Percentiles rank a stretch among this genome's conserved stretches.
These are phyloP conservation scores for Acephala macrosclerotiorum DNA, from an alignment of 2,329 filamentous ascomycete genomes.

Conservation along the genomic window DNA sequence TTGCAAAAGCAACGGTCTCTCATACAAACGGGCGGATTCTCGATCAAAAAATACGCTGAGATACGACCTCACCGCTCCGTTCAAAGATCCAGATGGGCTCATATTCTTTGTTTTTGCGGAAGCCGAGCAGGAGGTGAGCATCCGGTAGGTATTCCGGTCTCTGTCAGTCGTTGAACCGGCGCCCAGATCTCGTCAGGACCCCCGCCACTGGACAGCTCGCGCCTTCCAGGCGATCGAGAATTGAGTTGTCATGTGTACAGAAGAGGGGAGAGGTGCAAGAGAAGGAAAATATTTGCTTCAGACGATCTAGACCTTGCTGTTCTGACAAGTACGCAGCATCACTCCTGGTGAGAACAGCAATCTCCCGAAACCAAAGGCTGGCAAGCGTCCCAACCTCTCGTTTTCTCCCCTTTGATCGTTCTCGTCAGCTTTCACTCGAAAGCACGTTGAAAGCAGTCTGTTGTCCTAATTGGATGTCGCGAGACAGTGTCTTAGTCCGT, in stretches of 20 bases:
- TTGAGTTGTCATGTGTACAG: background rate
- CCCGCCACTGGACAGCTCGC: background rate
- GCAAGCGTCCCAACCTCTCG: too few relatives aligned
- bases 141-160: background rate
- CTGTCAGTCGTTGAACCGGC: background rate
- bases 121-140: background rate
- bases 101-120: background rate
- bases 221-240: background rate
- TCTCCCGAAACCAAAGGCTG: too few relatives aligned
- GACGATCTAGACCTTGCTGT: too few relatives aligned
- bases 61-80: background rate
- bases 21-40: background rate
- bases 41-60: background rate
- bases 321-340: too few relatives aligned
- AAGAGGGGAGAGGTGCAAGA: background rate
- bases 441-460: too few relatives aligned
- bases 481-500: too few relatives aligned
- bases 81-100: background rate
- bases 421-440: too few relatives aligned
- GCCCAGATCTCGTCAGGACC: background rate
- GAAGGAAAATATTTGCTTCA: too few relatives aligned
- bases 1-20: background rate
- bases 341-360: too few relatives aligned
- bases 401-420: too few relatives aligned
- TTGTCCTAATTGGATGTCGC: too few relatives aligned